A percentile compares a stretch with the other conserved stretches of the same genome.
Conservation (phyloP, 441 rosid genomes). For the Gossypium gossypioides region DNA sequence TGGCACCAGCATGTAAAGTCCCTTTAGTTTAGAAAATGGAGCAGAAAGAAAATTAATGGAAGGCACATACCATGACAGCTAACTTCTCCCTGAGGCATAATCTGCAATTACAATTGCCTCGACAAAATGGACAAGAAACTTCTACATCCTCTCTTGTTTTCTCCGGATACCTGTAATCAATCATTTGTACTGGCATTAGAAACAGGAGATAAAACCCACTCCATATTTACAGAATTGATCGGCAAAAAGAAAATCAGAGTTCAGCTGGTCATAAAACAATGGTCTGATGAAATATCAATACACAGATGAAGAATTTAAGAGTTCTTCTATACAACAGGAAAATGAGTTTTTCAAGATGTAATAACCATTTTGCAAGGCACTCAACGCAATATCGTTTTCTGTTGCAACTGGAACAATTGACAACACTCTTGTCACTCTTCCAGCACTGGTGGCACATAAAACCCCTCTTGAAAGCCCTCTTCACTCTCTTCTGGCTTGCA, state of each 20-base stretch:
- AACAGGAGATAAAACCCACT: not conserved
- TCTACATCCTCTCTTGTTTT: conserved; percentile 26
- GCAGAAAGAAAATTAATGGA: not conserved
- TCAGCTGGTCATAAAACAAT: not conserved
- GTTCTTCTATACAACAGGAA: conserved; percentile 3
- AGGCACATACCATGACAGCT: conserved; percentile 23
- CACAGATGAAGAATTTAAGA: not conserved
- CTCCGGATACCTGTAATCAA: conserved; percentile 31
- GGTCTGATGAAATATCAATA: not conserved
- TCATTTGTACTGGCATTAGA: conserved; percentile 15
- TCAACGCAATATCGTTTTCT: conserved; percentile 33
- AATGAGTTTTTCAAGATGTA: conserved; percentile 9
- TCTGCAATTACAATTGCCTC: conserved; percentile 38
- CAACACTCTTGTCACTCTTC: conserved; percentile 18
- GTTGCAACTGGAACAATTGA: conserved; percentile 26
- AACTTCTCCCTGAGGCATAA: conserved; percentile 33
- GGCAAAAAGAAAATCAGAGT: not conserved
- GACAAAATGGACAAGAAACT: conserved; percentile 33
- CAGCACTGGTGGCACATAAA: conserved; percentile 30
- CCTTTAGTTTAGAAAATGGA: not conserved
- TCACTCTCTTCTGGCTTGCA: conserved; percentile 13
- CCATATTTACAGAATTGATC: conserved; percentile 4
- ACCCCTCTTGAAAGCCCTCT: conserved; percentile 17
- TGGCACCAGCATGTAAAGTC: not conserved
- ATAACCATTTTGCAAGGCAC: conserved; percentile 35